Percentiles rank a stretch among this genome's conserved stretches.
These are phyloP conservation scores for Fermentozyma sake DNA, from an alignment of 1,139 yeast genomes.

Conservation along the genomic window DNA sequence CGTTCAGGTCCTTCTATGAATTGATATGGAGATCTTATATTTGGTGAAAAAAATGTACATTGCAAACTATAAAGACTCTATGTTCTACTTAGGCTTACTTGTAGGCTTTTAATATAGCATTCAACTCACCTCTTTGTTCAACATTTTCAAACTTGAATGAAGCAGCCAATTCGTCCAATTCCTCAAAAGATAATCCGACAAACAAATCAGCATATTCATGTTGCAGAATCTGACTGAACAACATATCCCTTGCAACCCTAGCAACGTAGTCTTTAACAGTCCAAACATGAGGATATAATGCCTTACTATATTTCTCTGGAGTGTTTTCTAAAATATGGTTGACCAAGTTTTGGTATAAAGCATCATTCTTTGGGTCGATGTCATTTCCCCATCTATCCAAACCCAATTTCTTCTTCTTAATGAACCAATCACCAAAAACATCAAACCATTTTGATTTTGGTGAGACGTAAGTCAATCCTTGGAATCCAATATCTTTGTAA, in stretches of 20 bases:
- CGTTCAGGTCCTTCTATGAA: too few species aligned
- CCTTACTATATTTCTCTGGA: constrained; percentile 23
- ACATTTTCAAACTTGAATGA: constrained; percentile 43
- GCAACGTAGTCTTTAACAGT: constrained; percentile 27
- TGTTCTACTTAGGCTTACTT: too few species aligned
- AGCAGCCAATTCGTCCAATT: constrained; percentile 44
- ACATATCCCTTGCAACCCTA: constrained; percentile 35
- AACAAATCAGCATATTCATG: constrained; percentile 42
- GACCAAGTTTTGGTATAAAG: constrained; percentile 27
- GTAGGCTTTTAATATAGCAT: constrained; percentile 28
- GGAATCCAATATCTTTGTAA: constrained; percentile 48
- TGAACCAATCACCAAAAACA: constrained; percentile 34
- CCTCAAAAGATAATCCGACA: constrained; percentile 33
- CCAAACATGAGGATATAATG: constrained; percentile 35
- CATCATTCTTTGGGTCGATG: constrained; percentile 31
- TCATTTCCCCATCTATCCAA: constrained; percentile 47
- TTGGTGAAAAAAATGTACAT: too few species aligned
- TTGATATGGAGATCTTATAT: too few species aligned
- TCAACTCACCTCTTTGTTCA: constrained; percentile 35
- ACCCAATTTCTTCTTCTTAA: constrained; percentile 38
- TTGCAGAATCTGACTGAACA: constrained; percentile 36
- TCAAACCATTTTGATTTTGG: constrained; percentile 39
- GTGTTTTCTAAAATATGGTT: constrained; percentile 31
- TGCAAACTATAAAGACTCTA: too few species aligned
- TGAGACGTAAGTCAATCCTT: constrained; percentile 40